Evolutionary conservation across 78 protist species (phyloP), one percentile per base, ranked within the genome.

Genomic region (Goniomonas avonlea): DNA sequence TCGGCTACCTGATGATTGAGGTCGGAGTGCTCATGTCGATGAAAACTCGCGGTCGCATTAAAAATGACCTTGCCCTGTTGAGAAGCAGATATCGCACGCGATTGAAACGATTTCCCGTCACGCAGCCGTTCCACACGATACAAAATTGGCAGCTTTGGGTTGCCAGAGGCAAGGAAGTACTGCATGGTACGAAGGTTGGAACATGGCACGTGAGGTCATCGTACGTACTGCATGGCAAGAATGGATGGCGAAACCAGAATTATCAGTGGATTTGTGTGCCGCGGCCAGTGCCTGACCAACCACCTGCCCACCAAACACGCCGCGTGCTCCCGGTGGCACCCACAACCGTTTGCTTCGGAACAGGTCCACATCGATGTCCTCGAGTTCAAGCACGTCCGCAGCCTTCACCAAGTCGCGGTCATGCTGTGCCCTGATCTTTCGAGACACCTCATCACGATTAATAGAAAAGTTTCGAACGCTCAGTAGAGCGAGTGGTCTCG

Each of bases 231-330:
- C n/a, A n/a, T n/a, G n/a, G n/a, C n/a, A n/a, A n/a, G n/a, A n/a
- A n/a, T n/a, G n/a, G n/a, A n/a, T n/a, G n/a, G n/a, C n/a, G n/a
- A n/a, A n/a, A n/a, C n/a, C n/a, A n/a, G n/a, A n/a, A n/a, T n/a
- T n/a, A n/a, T n/a, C n/a, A n/a, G n/a, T n/a, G n/a, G n/a, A n/a
- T 3, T 1, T 23, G 38, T 39, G 32, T 3, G 3, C 76, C 39
- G 23, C 29, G 37, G 18, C 76, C 76, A 69, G 2, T 3, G 76
- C 58, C 38, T 69, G 76, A n/a, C 53, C 76, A 13, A 69, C 29
- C 25, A 69, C n/a, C 76, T 69, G 76, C 55, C 76, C 76, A 21
- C 76, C 76, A 25, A 11, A 69, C 41, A 39, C 53, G 47, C 34
- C 73, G n/a, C 73, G 43, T 5, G 73, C 73, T n/a, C 5, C 29